These are phyloP conservation scores for Diversispora epigaea DNA, from an alignment of 192 early-diverging fungal species.

Conservation along the genomic window DNA sequence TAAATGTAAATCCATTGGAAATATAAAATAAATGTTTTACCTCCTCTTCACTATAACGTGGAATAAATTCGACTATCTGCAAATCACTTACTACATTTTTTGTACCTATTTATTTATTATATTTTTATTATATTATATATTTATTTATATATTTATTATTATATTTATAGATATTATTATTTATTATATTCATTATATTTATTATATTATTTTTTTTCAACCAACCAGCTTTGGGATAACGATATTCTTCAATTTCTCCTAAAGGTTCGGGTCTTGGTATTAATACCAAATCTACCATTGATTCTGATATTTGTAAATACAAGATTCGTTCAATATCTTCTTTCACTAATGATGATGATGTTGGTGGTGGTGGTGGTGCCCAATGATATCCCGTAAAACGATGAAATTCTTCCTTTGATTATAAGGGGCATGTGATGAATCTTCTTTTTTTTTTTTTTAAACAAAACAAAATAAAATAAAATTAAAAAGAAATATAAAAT, in stretches of 20 bases:
- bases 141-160: neutral
- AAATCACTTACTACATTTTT: conserved; percentile 54
- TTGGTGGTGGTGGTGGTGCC: conserved; percentile 41
- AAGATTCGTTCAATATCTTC: conserved; percentile 49
- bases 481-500: neutral
- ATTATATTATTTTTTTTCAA: neutral
- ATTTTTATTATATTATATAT: neutral
- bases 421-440: neutral
- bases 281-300: conserved; percentile 53
- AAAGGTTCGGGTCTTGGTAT: conserved; percentile 46
- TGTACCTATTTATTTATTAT: conserved; percentile 40
- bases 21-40: conserved; percentile 9
- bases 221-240: conserved; percentile 56
- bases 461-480: neutral
- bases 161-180: neutral
- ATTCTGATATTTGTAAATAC: conserved; percentile 59
- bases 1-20: neutral
- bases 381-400: conserved; percentile 65
- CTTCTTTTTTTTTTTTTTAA: neutral
- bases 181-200: neutral
- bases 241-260: conserved; percentile 48
- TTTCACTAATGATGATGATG: neutral
- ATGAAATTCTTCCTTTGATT: conserved; percentile 62
- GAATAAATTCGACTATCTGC: conserved; percentile 56
- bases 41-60: conserved; percentile 33